Base-by-base conservation (phyloP, 1,284 basidiomycete genomes). In the Wolfiporia cocos region DNA sequence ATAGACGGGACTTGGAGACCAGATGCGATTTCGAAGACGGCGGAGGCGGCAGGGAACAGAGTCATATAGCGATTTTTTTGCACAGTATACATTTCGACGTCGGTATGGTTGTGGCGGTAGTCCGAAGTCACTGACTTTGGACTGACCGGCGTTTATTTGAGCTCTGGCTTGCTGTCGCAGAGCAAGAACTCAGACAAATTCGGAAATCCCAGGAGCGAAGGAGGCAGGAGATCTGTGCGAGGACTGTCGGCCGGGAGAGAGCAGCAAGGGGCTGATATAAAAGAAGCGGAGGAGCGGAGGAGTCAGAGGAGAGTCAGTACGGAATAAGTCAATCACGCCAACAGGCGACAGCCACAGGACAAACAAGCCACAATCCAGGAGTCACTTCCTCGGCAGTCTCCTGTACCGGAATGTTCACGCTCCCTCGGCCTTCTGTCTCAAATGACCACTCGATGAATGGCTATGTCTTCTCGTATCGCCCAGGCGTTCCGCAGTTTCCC, bases 41-140 rank as follows among this genome's bases (percentile, higher is more conserved):
- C 4, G 17, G 35, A 36, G 29, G 37, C 22, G 33, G 24, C 30
- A 35, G 48, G 40, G 26, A 54, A 55, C 49, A 53, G 54, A 12
- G 45, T 26, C 42, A 55, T 57, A 53, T 56, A 58, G 57, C 50
- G 48, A 44, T 37, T 37, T 23, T 34, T 37, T 49, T 24, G 39
- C 34, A 37, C 30, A 37, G 46, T 42, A 37, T 23, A 57, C 61
- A 63, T 63, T 57, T 31, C 55, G 58, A 41, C 36, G 39, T 32
- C 7, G 36, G 37, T 40, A 43, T 41, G 50, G 28, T 37, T 42
- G 34, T 5, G 29, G 45, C 49, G 61, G 61, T 59, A 47, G 57
- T 49, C 59, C 56, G 39, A 55, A 61, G 59, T 61, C 59, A 47
- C 45, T 33, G 60, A 62, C 61, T 59, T 55, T 40, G 57, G 61